phyloP scores from a whole-genome alignment of 2,329 filamentous ascomycete species.

The Hypoxylon sp. region DNA sequence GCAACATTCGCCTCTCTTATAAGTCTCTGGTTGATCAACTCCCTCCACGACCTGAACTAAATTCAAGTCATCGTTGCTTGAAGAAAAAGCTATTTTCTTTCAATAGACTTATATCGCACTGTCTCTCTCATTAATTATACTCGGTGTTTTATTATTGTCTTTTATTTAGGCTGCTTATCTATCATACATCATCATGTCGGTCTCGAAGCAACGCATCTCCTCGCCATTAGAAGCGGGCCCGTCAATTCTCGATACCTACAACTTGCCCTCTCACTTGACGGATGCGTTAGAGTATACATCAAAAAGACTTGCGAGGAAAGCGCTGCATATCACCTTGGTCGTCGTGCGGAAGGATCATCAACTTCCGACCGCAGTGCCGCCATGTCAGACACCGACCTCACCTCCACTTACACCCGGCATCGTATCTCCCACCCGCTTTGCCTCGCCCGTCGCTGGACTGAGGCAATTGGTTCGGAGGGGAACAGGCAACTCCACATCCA shows the following conservation, averaged over 20 bases:
- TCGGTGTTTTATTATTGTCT: not conserved
- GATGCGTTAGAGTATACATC: conserved; percentile 68
- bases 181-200: conserved; percentile 43
- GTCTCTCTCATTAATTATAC: conserved; percentile 1
- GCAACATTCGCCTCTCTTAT: conserved; percentile 14
- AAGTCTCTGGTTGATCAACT: conserved; percentile 10
- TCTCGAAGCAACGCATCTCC: conserved; percentile 66
- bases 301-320: conserved; percentile 62
- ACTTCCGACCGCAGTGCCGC: conserved; percentile 53
- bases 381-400: conserved; percentile 46
- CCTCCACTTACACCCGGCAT: conserved; percentile 45
- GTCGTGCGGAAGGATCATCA: conserved; percentile 66
- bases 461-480: conserved; percentile 53
- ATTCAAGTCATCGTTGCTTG: conserved; percentile 14
- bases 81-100: conserved; percentile 19
- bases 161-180: not conserved
- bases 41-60: conserved; percentile 18
- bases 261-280: conserved; percentile 63
- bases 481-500: conserved; percentile 47
- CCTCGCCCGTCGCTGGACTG: conserved; percentile 47
- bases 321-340: conserved; percentile 65
- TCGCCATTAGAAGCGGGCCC: conserved; percentile 69
- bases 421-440: conserved; percentile 45
- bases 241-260: conserved; percentile 65
- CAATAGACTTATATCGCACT: conserved; percentile 13